These are phyloP conservation scores for Scheffersomyces stipitis DNA, from an alignment of 805 yeast species.

Conservation along the genomic window DNA sequence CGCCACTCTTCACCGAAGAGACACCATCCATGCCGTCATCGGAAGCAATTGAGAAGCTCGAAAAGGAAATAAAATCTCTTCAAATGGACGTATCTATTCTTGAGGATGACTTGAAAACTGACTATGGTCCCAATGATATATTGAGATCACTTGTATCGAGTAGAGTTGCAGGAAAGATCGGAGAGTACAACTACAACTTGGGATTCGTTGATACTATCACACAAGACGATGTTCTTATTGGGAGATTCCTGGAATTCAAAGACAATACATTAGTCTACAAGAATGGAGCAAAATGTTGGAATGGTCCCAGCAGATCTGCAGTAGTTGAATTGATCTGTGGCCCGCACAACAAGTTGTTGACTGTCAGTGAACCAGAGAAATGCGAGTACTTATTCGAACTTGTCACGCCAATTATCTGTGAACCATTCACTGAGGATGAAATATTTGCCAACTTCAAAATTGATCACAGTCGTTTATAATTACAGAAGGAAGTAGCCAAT, in stretches of 20 bases:
- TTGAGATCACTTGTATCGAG: conserved; percentile 54
- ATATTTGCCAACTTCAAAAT: conserved; percentile 23
- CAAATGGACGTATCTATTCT: conserved; percentile 10
- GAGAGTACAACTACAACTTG: conserved; percentile 69
- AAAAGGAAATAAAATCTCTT: conserved; percentile 15
- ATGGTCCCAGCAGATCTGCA: conserved; percentile 84
- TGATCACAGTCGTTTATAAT: conserved; percentile 21
- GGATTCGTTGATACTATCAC: conserved; percentile 56
- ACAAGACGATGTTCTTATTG: conserved; percentile 58
- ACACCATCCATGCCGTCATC: background rate
- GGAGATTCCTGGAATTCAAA: conserved; percentile 33
- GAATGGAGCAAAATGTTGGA: conserved; percentile 86
- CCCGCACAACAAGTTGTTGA: conserved; percentile 47
- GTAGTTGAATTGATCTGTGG: conserved; percentile 69
- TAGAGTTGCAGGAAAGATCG: conserved; percentile 51
- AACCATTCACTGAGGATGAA: conserved; percentile 27
- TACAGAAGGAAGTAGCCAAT: background rate
- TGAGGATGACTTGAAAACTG: conserved; percentile 21
- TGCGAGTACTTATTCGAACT: conserved; percentile 68
- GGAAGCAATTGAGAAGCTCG: conserved; percentile 13
- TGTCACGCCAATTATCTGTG: conserved; percentile 49
- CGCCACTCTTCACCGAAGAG: background rate
- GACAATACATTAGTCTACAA: conserved; percentile 43
- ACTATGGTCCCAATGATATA: conserved; percentile 64
- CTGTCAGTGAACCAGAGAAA: conserved; percentile 84